Base-by-base conservation (phyloP, 108 stramenopile genomes). In the Nitzschia sp. region DNA sequence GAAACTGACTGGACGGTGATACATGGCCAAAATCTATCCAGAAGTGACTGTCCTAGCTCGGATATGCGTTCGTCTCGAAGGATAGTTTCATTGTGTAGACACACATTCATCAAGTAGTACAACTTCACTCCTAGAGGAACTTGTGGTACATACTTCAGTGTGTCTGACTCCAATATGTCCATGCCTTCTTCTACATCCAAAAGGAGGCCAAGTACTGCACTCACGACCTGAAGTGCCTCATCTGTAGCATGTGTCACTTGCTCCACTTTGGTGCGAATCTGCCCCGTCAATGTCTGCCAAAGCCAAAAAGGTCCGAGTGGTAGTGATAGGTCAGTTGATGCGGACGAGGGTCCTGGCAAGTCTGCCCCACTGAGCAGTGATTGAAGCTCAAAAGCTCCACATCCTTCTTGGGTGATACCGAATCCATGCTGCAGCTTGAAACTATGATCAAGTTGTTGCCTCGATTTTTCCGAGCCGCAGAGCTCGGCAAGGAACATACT, bases 291-390 rank as follows among this genome's bases (percentile, higher is more conserved):
- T 10, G 44, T 46, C 52, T 94, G 78, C 93, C 88, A 94, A 19
- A 88, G n/a, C 93, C 93, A 94, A 11, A 84, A 51, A 41, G 75
- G 69, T 6, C 93, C 90, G 2, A 94, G 21, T 8, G 86, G 86
- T 14, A 87, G 54, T 0, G 71, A n/a, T 40, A 44, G 21, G 63
- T 63, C 69, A 6, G 53, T 48, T 14, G 62, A 22, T 42, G 63
- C 15, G 7, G 53, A 26, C 0, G 26, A 12, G 24, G 57, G 57
- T 20, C 44, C 14, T 10, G 67, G 56, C 8, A 20, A 11, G 53
- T 76, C 75, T 20, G 69, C 57, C 5, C 38, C 41, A 40, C 75
- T 71, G 37, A 76, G 42, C 44, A 85, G 39, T 8, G 84, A 82
- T 15, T 80, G 64, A 25, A 82, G 39, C 0, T 41, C 69, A 63